These are phyloP conservation scores for Kodamaea jinghongensis DNA, from an alignment of 805 yeast species.

Conservation along the genomic window DNA sequence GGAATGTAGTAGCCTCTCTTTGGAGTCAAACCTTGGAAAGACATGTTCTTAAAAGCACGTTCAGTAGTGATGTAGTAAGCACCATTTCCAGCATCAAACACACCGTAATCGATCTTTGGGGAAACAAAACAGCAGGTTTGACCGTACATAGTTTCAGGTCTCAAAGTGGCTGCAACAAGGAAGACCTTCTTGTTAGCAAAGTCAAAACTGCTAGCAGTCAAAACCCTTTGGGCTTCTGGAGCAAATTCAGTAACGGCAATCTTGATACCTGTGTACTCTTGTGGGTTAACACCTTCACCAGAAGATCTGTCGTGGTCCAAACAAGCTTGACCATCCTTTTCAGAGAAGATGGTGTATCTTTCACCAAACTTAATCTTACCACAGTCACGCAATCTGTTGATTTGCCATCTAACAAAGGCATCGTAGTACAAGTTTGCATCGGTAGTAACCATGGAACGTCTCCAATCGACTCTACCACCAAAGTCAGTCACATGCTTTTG, in stretches of 20 bases:
- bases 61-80: constrained; percentile 81
- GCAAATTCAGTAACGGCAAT: constrained; percentile 66
- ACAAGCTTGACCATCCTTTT: constrained; percentile 98
- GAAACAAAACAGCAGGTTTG: constrained; percentile 98
- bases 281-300: constrained; percentile 97
- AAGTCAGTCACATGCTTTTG: constrained; percentile 72
- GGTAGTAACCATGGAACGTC: constrained; percentile 93
- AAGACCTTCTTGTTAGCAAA: constrained; percentile 59
- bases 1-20: constrained; percentile 74
- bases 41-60: constrained; percentile 97
- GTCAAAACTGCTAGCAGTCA: constrained; percentile 49
- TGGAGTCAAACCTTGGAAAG: constrained; percentile 90
- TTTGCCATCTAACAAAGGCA: constrained; percentile 94
- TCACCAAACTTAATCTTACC: constrained; percentile 97
- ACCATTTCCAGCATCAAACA: constrained; percentile 77
- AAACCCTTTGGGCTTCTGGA: constrained; percentile 51
- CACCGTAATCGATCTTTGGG: constrained; percentile 89
- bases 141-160: constrained; percentile 99
- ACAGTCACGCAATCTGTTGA: constrained; percentile 76
- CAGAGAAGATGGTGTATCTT: constrained; percentile 95
- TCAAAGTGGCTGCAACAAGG: constrained; percentile 92
- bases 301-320: constrained; percentile 98
- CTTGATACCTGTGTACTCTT: constrained; percentile 93
- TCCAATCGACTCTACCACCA: constrained; percentile 97
- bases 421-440: constrained; percentile 95